Percentiles rank a stretch among this genome's conserved stretches.
phyloP scores from a whole-genome alignment of 2,329 filamentous ascomycete genomes.

The Colletotrichum caudatum region DNA sequence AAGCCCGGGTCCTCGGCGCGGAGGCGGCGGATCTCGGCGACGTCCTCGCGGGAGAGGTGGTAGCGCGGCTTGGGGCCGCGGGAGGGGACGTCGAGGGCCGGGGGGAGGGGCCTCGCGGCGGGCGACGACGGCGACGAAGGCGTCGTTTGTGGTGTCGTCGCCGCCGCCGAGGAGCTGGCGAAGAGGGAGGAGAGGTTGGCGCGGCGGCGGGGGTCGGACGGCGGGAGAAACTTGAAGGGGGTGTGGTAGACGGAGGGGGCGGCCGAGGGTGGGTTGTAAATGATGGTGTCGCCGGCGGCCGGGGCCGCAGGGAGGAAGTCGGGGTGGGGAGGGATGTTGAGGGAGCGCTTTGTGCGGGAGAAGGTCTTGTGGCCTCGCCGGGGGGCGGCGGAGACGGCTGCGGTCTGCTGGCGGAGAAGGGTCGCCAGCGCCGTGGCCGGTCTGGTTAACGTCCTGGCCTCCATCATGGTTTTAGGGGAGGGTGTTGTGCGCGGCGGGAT shows the following conservation, averaged over 20 bases:
- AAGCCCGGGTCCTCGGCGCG: constrained; percentile 63
- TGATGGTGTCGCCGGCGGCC: constrained; percentile 55
- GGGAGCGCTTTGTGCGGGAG: constrained; percentile 66
- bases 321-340: constrained; percentile 71
- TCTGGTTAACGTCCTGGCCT: constrained; percentile 45
- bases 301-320: constrained; percentile 64
- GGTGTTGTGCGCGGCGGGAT: not conserved
- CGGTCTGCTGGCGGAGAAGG: constrained; percentile 42
- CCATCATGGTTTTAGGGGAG: constrained; percentile 13
- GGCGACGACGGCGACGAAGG: constrained; percentile 42
- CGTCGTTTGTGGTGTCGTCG: constrained; percentile 29
- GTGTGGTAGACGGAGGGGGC: constrained; percentile 70
- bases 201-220: constrained; percentile 64
- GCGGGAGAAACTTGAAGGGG: constrained; percentile 75
- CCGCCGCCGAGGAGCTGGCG: constrained; percentile 45
- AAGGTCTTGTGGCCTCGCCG: constrained; percentile 63
- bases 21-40: constrained; percentile 70
- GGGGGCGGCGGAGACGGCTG: constrained; percentile 44
- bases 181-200: constrained; percentile 62
- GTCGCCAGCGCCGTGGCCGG: constrained; percentile 51
- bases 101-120: constrained; percentile 48
- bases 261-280: constrained; percentile 63
- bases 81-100: constrained; percentile 45
- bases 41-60: constrained; percentile 66
- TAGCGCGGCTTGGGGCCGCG: constrained; percentile 55